Evolutionary conservation across 2,329 filamentous ascomycete species (phyloP), one percentile per base, ranked within the genome.

Genomic region (Verticillium albo-atrum): DNA sequence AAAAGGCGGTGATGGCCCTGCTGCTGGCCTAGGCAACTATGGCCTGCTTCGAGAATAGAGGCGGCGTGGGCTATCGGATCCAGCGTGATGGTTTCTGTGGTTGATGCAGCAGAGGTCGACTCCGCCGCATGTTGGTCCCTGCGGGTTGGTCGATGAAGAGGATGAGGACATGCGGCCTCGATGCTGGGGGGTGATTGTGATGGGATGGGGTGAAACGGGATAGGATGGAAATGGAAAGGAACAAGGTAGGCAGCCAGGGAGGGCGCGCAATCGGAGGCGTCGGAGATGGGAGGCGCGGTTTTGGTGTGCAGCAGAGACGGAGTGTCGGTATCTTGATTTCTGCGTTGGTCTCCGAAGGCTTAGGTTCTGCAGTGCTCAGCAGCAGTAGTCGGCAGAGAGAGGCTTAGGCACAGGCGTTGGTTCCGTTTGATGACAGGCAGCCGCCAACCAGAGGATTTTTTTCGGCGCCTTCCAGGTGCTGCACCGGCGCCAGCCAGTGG

Each of bases 121-220:
- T 82, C 82, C 79, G 77, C 84, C 77, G 80, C 84, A 87, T 86
- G 68, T 72, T 79, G 75, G 67, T 64, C 67, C 68, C 60, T 59
- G 62, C 60, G 58, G 55, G 47, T 50, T 17, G 51, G 55, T 30
- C 32, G 56, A 61, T 57, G 55, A 51, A 57, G 61, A 56, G 34
- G 59, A 62, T 53, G 56, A 57, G 60, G 56, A 63, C 59, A 62
- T 61, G 60, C 56, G 61, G 61, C 60, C 58, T 60, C 30, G 25
- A 58, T 6, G 20, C 28, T 35, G 62, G 62, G 60, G 58, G 62
- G 58, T 20, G 10, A n/a, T 6, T 47, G 37, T 25, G 37, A 47
- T 23, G 37, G 37, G n/a, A 50, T 54, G 59, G 60, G 57, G 47
- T 62, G 60, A 58, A 55, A 63, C 58, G 58, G 60, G 60, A 57